Evolutionary conservation across 148 eudicot species (phyloP).

Genomic region (Pouteria glomerata): DNA sequence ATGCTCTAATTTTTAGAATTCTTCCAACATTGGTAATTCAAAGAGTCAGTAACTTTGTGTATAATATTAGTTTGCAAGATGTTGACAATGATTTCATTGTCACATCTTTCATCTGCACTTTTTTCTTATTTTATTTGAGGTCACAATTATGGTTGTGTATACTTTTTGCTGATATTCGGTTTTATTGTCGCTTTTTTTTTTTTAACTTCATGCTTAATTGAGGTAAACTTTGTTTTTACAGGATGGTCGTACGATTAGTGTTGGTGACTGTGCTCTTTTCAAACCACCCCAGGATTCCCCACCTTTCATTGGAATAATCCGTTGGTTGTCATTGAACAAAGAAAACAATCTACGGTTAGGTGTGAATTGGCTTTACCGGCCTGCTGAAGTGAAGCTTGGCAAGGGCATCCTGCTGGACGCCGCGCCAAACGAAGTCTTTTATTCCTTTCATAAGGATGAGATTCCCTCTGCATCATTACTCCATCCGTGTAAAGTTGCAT

Average conservation of each 20-base stretch:
- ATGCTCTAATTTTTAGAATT: not conserved
- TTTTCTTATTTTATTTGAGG: not conserved
- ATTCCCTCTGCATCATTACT: conserved; percentile 79
- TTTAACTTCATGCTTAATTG: not conserved
- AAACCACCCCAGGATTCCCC: conserved; percentile 60
- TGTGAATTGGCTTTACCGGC: conserved; percentile 81
- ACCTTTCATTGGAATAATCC: conserved; percentile 62
- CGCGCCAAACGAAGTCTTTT: conserved; percentile 79
- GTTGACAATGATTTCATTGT: not conserved
- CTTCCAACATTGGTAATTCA: not conserved
- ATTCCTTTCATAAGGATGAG: conserved; percentile 79
- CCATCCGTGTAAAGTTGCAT: conserved; percentile 93
- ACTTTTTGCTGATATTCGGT: not conserved
- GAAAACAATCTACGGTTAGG: conserved; percentile 41
- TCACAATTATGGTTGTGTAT: not conserved
- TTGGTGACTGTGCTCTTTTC: conserved; percentile 80
- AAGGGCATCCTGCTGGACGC: conserved; percentile 61
- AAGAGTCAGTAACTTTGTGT: not conserved
- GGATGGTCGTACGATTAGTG: conserved; percentile 62
- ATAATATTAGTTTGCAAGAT: not conserved
- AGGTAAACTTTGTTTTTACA: conserved; percentile 15
- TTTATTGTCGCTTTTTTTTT: not conserved
- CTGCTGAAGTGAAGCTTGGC: conserved; percentile 57
- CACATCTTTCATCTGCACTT: not conserved
- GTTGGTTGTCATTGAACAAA: conserved; percentile 31